A percentile compares a stretch with the other conserved stretches of the same genome.
Evolutionary conservation across 2,329 filamentous ascomycete genomes (phyloP).

Genomic region (Trichoderma guizhouense): DNA sequence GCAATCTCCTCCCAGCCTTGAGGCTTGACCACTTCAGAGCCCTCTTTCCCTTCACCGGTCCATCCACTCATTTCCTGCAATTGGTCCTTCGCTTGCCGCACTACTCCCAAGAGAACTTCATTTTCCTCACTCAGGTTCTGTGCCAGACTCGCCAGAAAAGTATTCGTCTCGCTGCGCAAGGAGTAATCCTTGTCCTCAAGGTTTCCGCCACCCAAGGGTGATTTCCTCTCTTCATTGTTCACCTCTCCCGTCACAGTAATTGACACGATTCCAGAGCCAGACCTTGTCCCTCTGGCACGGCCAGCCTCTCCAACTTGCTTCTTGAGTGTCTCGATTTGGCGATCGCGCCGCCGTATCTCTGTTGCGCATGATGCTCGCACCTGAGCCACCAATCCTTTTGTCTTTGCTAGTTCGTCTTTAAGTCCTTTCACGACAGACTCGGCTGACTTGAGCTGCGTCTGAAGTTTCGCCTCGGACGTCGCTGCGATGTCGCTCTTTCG

Average conservation of each 20-base stretch:
- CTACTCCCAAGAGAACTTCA: constrained; percentile 70
- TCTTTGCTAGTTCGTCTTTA: constrained; percentile 76
- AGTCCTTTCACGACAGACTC: constrained; percentile 72
- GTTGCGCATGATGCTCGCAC: constrained; percentile 83
- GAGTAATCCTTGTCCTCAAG: constrained; percentile 54
- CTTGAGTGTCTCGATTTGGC: constrained; percentile 85
- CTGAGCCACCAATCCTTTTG: constrained; percentile 77
- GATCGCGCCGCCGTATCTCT: constrained; percentile 85
- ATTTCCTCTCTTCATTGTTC: constrained; percentile 44
- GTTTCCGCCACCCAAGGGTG: constrained; percentile 23
- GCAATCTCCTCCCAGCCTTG: constrained; percentile 63
- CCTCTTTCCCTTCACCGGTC: constrained; percentile 34
- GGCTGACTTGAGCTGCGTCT: constrained; percentile 66
- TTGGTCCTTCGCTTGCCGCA: constrained; percentile 67
- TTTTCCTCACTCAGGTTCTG: constrained; percentile 89
- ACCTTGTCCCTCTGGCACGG: constrained; percentile 56
- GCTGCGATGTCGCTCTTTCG: constrained; percentile 58
- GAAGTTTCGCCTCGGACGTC: constrained; percentile 67
- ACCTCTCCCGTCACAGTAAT: constrained; percentile 57
- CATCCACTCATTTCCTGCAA: constrained; percentile 68
- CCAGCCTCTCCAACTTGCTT: constrained; percentile 73
- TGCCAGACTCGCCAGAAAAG: constrained; percentile 82
- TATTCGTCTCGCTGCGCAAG: constrained; percentile 81
- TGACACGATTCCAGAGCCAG: constrained; percentile 52
- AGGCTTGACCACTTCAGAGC: constrained; percentile 34